Conservation (phyloP, 1,139 yeast genomes). For the Suhomyces ambrosiae region DNA sequence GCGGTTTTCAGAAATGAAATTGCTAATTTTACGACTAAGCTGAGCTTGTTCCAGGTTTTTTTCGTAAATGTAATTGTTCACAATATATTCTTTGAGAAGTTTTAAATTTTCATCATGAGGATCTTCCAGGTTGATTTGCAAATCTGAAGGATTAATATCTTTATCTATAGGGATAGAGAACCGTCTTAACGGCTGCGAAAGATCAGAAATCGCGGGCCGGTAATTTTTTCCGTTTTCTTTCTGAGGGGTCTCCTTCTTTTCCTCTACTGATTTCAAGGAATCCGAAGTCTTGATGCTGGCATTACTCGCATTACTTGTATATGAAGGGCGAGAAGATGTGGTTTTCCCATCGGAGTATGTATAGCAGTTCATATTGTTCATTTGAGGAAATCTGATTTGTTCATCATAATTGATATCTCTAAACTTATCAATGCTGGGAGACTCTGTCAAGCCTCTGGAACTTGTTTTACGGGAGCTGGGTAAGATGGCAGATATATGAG, state of each 20-base stretch:
- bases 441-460: constrained; percentile 6
- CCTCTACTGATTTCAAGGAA: not conserved
- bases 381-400: constrained; percentile 48
- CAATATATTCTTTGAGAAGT: constrained; percentile 19
- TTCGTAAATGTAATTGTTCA: constrained; percentile 21
- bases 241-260: not conserved
- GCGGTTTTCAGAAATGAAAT: constrained; percentile 8
- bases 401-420: constrained; percentile 44
- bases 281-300: constrained; percentile 3
- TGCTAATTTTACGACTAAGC: constrained; percentile 12
- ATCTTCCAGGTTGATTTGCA: constrained; percentile 6
- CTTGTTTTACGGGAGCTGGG: constrained; percentile 17
- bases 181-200: constrained; percentile 39
- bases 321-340: constrained; percentile 10
- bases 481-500: constrained; percentile 38
- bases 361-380: constrained; percentile 33
- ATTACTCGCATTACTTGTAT: constrained; percentile 6
- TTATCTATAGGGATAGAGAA: constrained; percentile 25
- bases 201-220: constrained; percentile 46
- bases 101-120: constrained; percentile 17
- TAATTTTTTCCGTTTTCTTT: constrained; percentile 18
- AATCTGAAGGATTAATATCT: constrained; percentile 2
- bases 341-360: constrained; percentile 21
- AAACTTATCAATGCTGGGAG: constrained; percentile 5
- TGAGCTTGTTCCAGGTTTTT: constrained; percentile 18